phyloP scores from a whole-genome alignment of 495 filamentous ascomycete genomes.

The Hypoxylon perforatum region DNA sequence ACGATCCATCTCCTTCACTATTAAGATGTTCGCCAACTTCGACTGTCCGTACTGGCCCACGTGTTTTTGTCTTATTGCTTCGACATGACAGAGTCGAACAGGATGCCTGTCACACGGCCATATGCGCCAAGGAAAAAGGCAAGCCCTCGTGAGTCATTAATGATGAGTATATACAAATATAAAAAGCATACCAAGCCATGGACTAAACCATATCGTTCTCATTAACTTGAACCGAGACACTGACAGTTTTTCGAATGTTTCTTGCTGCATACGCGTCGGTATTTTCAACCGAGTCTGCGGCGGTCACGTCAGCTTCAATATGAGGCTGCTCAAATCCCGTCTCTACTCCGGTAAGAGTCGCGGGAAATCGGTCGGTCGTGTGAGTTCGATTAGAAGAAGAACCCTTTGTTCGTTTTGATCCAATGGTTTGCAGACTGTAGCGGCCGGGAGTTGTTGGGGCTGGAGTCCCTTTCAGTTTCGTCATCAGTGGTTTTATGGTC shows the following conservation, averaged over 20 bases:
- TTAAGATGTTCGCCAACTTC: conserved; percentile 36
- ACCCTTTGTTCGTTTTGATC: neutral
- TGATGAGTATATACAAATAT: no score
- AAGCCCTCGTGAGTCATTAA: no score
- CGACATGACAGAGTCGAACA: neutral
- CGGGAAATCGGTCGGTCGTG: neutral
- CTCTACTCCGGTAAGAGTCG: neutral
- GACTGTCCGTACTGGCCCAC: conserved; percentile 30
- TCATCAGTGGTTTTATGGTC: neutral
- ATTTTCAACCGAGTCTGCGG: neutral
- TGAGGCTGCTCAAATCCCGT: neutral
- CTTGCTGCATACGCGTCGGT: neutral
- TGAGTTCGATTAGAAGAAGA: neutral
- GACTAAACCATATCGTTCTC: no score
- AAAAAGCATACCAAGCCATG: no score
- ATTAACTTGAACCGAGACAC: neutral
- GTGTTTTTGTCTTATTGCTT: neutral
- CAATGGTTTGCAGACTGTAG: neutral
- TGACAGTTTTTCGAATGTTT: conserved; percentile 1
- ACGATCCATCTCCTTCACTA: neutral
- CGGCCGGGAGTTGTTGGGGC: neutral
- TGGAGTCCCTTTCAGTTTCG: neutral
- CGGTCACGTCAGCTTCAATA: no score
- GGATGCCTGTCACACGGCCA: no score
- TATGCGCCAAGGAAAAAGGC: no score